Evolutionary conservation across 805 yeast species (phyloP).

Genomic region (Saturnispora sekii): DNA sequence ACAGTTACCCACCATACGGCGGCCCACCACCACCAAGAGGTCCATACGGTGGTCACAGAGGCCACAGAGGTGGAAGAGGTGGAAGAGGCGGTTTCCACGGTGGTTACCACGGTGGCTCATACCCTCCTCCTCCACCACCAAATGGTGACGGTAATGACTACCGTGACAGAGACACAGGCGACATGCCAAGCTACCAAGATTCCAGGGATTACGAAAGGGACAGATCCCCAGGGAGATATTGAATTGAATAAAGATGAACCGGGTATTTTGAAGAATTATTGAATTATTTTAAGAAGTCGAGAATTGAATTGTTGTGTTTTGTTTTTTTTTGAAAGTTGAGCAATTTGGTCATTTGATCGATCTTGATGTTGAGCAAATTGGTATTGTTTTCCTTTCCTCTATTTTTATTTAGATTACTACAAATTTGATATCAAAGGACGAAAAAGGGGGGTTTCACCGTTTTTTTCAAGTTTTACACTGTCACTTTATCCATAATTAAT

Average conservation of each 20-base stretch:
- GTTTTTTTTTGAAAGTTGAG: not conserved
- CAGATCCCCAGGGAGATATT: slow-evolving; percentile 72
- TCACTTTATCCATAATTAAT: too few relatives aligned
- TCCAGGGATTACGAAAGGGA: slow-evolving; percentile 52
- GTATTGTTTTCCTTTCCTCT: too few relatives aligned
- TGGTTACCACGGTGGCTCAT: slow-evolving; percentile 17
- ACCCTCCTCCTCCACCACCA: slow-evolving; percentile 14
- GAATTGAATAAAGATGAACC: slow-evolving; percentile 14
- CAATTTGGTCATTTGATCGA: too few relatives aligned
- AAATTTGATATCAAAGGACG: too few relatives aligned
- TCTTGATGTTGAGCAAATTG: too few relatives aligned
- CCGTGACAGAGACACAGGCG: slow-evolving; percentile 7
- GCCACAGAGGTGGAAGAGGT: slow-evolving; percentile 15
- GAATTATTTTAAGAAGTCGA: not conserved
- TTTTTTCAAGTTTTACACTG: too few relatives aligned
- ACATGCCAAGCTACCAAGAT: slow-evolving; percentile 14
- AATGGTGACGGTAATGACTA: slow-evolving; percentile 8
- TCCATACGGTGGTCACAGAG: slow-evolving; percentile 15
- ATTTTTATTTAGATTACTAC: too few relatives aligned
- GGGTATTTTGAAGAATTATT: not conserved
- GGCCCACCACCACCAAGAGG: slow-evolving; percentile 19
- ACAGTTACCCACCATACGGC: slow-evolving; percentile 25
- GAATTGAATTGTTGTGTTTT: not conserved
- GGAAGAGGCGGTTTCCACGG: slow-evolving; percentile 15
- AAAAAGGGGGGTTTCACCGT: too few relatives aligned